Evolutionary conservation across 129 eudicot species (phyloP), one percentile per base, ranked within the genome.

Genomic region (Artemisia tridentata): DNA sequence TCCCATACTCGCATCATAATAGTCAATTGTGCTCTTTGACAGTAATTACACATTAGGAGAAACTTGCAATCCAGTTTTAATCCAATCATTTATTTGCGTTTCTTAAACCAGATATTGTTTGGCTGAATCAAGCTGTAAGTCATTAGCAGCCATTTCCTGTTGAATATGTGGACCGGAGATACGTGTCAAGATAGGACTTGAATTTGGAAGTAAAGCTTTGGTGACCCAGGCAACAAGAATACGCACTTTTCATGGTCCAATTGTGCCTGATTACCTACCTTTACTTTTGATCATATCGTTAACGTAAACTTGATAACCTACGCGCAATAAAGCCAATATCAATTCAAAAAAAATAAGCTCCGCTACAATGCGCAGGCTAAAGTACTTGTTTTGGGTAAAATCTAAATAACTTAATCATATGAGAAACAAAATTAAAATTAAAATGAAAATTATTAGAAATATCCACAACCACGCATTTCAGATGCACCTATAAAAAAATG

Each of bases 231-330:
- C 69, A 49, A 68, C 75, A 60, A 51, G 38, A n/a, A 31, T 48
- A 18, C 41, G 60, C 43, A 38, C 65, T 67, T 66, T 78, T 69
- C 74, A 52, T 74, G 45, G 68, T 58, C 61, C 29, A 60, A 58
- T 65, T 75, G 34, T n/a, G 72, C 59, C 75, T 41, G 17, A 48
- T 65, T 64, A 71, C 83, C 81, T 45, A 78, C 64, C 65, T 46
- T 57, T 57, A 8, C 49, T 9, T 57, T 58, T 63, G 23, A 21
- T 21, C 23, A 21, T 21, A 21, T 21, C 23, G 23, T 21, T 21
- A 21, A 21, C 23, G 23, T 21, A 21, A 21, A 21, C 23, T 21
- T 21, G 23, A 21, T 21, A 0, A 21, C 23, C 23, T 0, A 21
- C 23, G 1, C 23, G 23, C 1, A 21, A 21, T 21, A 21, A 21